Evolutionary conservation across 305 asterid species (phyloP).

Genomic region (Fraxinus paxiana): DNA sequence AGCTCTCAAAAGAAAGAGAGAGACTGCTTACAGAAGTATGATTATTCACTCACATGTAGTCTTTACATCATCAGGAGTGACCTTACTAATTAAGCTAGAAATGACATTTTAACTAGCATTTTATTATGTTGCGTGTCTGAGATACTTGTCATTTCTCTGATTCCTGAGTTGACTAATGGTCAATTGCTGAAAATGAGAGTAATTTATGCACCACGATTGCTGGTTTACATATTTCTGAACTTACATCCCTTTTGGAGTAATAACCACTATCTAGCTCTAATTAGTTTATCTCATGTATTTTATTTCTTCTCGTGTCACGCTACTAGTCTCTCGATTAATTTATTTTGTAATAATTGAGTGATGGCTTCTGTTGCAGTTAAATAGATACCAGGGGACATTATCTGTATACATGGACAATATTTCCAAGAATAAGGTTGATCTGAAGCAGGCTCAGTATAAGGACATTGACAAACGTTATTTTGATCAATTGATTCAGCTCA

Average conservation of each 20-base stretch:
- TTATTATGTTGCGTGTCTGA: neutral
- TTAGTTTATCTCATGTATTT: neutral
- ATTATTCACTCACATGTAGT: conserved; percentile 5
- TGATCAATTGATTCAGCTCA: conserved; percentile 90
- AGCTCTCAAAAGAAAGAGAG: conserved; percentile 74
- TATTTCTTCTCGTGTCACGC: conserved; percentile 14
- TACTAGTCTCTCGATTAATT: conserved; percentile 5
- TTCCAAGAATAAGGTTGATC: conserved; percentile 69
- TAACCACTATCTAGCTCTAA: neutral
- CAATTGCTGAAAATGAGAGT: conserved; percentile 17
- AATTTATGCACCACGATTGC: neutral
- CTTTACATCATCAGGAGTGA: neutral
- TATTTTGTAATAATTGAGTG: conserved; percentile 16
- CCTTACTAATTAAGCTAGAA: neutral
- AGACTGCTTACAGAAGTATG: conserved; percentile 82
- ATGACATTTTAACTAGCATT: neutral
- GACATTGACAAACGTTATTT: conserved; percentile 95
- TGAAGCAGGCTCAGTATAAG: conserved; percentile 86
- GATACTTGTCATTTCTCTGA: neutral
- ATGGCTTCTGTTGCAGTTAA: conserved; percentile 53
- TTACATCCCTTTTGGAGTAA: conserved; percentile 5
- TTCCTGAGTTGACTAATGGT: neutral
- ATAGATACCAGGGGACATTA: conserved; percentile 68
- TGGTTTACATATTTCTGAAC: conserved; percentile 3
- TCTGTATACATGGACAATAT: conserved; percentile 84